Evolutionary conservation across 2,329 filamentous ascomycete species (phyloP), one percentile per base, ranked within the genome.

Genomic region (Aspergillus latus): DNA sequence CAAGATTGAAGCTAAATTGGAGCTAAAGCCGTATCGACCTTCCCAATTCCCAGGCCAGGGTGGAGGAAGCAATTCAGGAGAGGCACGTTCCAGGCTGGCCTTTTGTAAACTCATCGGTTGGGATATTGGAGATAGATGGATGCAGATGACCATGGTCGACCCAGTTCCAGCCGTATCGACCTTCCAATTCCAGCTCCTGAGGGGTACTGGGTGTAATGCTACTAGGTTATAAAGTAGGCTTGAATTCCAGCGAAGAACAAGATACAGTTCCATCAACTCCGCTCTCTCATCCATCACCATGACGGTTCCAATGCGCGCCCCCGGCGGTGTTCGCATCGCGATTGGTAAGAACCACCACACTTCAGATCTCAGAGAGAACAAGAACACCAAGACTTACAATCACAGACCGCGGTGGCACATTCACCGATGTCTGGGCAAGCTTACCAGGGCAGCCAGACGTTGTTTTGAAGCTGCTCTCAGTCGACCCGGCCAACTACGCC

Each of bases 341-440:
- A 58, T 59, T 11, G 50, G 54, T 60, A 30, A 5, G 9, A 5
- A 43, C 21, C 6, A 9, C 36, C 15, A 28, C 15, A 48, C 5
- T 10, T n/a, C 28, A 8, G n/a, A 7, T 37, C 34, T 4, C 3
- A 21, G 21, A 21, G 21, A 21, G 21, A 13, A 5, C 11, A 37
- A 13, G 9, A 36, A 37, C n/a, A 13, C 2, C 21, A 15, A 30
- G 10, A 16, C 43, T 21, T 10, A 16, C 9, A 16, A 28, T 28
- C 8, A 4, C 34, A 58, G 72, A 74, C 52, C 63, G 72, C 16
- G 72, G 72, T 10, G 72, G 72, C 26, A 74, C 71, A 8, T 74
- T 74, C 52, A 73, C 71, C 5, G 72, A 74, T 54, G 65, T 72
- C 21, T 66, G 68, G 49, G 71, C 70, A 8, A 71, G 68, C 50